A percentile compares a stretch with the other conserved stretches of the same genome.
These are phyloP conservation scores for Blastobotrys terrestris DNA, from an alignment of 805 yeast genomes.

Conservation along the genomic window DNA sequence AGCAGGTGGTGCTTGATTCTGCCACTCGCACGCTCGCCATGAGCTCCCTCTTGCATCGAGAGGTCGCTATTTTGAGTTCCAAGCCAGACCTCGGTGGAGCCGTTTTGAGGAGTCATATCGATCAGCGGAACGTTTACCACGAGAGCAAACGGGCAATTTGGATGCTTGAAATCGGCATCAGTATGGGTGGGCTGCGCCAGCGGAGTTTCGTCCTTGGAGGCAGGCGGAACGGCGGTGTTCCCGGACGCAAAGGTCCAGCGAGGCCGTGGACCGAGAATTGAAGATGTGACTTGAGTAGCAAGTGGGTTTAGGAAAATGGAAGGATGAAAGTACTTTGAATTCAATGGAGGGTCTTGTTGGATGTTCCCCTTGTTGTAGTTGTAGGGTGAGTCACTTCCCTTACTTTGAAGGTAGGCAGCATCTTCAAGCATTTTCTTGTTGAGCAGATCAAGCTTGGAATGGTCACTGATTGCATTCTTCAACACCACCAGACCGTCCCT, in stretches of 20 bases:
- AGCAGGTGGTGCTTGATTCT: background rate
- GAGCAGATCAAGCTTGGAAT: background rate
- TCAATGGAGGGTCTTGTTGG: constrained; percentile 1
- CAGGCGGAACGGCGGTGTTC: constrained; percentile 1
- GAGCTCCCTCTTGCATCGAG: constrained; percentile 3
- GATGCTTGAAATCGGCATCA: constrained; percentile 1
- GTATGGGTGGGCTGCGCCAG: background rate
- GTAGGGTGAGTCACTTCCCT: background rate
- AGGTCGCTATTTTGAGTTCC: background rate
- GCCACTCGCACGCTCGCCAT: constrained; percentile 1
- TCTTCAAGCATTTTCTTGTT: background rate
- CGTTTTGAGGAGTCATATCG: constrained; percentile 1
- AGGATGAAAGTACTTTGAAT: background rate
- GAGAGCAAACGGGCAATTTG: background rate
- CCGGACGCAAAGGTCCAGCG: background rate
- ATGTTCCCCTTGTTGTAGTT: constrained; percentile 1
- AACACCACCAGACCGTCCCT: constrained; percentile 1
- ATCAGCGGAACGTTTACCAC: constrained; percentile 1
- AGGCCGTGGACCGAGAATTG: background rate
- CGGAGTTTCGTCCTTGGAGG: background rate
- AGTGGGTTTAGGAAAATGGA: background rate
- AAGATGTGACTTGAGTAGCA: constrained; percentile 1
- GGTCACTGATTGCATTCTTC: background rate
- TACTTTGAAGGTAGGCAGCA: background rate
- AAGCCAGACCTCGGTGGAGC: constrained; percentile 1